Evolutionary conservation across 805 yeast genomes (phyloP), one percentile per base, ranked within the genome.

Genomic region (Ogataea paradorogensis): DNA sequence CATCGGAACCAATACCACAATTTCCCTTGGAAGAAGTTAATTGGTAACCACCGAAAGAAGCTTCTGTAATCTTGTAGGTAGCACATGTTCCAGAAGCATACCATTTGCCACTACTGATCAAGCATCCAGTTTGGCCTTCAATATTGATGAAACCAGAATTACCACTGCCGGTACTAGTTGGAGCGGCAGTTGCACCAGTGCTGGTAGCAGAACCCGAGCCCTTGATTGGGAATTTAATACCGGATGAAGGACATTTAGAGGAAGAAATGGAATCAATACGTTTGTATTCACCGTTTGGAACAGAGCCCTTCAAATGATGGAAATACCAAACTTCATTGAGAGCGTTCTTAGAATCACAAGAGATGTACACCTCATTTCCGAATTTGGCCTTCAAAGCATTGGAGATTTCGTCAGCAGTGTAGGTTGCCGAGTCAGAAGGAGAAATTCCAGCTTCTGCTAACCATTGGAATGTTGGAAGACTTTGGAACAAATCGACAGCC

Each of bases 101-200:
- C 93, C 95, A 90, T 49, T 78, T 74, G 4, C 99, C 99, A 54
- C 78, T 84, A 45, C 84, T 77, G 54, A 90, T 91, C 43, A 91
- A 65, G 62, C 96, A 87, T 8, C 95, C 96, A 4, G 61, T 47
- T 42, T 80, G 74, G 29, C 65, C 74, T 14, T 70, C 56, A 10
- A 78, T 62, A 38, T 66, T 71, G 32, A 85, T 55, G 51, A 61
- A 69, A 1, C 87, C 89, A 33, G 57, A 40, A 15, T 56, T 52
- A 3, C 43, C 48, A 24, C 58, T 53, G 13, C 70, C 73, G 1
- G 67, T 55, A 13, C 67, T 64, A 7, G 42, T 41, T 7, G 45
- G 46, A 26, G 70, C 73, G 2, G 67, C 54, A 8, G 67, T 65
- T 7, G 42, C 42, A 9, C 64, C 45, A 7, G 59, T 49, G 9